Evolutionary conservation across 345 rosid genomes (phyloP).

Genomic region (Gynandropsis gynandra): DNA sequence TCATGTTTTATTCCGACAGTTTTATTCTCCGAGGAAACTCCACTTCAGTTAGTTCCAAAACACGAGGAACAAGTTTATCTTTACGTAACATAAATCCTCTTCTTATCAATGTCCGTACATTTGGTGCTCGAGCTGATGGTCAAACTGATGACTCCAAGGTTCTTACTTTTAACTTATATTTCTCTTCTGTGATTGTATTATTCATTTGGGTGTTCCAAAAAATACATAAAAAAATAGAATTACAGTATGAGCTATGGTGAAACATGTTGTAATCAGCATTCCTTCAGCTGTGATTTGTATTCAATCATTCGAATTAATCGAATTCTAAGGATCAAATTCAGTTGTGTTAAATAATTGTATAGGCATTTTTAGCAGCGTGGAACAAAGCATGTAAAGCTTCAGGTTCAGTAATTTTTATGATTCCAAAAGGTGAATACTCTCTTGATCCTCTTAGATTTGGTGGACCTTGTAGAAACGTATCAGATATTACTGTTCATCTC

Average conservation of each 20-base stretch:
- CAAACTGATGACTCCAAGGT: constrained; percentile 26
- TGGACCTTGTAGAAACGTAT: constrained; percentile 5
- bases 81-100: constrained; percentile 1
- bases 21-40: constrained; percentile 12
- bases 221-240: no score
- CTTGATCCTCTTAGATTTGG: constrained; percentile 1
- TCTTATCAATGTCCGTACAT: constrained; percentile 27
- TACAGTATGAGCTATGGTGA: no score
- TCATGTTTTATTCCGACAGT: constrained; percentile 8
- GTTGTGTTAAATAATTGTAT: neutral
- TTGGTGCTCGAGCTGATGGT: constrained; percentile 33
- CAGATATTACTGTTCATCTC: neutral
- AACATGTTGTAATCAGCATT: no score
- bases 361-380: constrained; percentile 1
- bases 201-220: no score
- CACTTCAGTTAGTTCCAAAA: neutral
- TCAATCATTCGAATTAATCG: no score
- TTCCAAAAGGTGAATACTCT: constrained; percentile 1
- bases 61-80: neutral
- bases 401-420: constrained; percentile 1
- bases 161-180: neutral
- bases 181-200: no score
- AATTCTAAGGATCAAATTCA: no score
- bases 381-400: neutral
- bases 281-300: no score